These are phyloP conservation scores for Populus euphratica DNA, from an alignment of 345 rosid genomes.

Conservation along the genomic window DNA sequence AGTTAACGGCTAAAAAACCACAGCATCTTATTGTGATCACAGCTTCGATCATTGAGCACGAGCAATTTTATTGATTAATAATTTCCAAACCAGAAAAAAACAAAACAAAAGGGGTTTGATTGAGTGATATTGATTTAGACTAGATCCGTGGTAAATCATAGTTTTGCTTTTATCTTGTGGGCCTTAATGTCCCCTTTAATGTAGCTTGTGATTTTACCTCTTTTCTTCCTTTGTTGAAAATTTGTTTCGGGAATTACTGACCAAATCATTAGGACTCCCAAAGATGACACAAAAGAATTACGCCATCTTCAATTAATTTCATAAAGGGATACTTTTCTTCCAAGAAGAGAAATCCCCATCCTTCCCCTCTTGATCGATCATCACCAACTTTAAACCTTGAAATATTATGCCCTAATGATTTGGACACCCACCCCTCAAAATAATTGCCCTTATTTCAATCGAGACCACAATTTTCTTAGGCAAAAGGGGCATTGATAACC, in stretches of 20 bases:
- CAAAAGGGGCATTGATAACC: constrained; percentile 11
- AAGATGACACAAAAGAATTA: constrained; percentile 25
- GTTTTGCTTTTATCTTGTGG: constrained; percentile 6
- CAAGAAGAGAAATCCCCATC: constrained; percentile 26
- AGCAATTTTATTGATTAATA: background rate
- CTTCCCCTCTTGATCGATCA: background rate
- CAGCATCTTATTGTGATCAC: no score
- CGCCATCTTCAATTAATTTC: constrained; percentile 18
- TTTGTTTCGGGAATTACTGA: constrained; percentile 24
- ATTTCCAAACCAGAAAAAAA: background rate
- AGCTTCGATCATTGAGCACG: background rate
- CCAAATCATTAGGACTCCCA: constrained; percentile 33
- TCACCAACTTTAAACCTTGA: constrained; percentile 21
- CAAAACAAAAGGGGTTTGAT: background rate
- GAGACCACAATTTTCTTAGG: constrained; percentile 7
- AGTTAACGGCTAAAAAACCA: no score
- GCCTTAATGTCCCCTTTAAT: constrained; percentile 27
- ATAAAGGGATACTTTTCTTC: constrained; percentile 43
- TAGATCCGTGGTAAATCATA: background rate
- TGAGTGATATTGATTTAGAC: background rate
- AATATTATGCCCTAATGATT: constrained; percentile 35
- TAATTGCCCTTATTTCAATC: background rate
- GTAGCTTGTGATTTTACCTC: constrained; percentile 16
- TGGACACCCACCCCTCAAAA: constrained; percentile 12
- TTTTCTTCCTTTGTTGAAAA: constrained; percentile 36